phyloP scores from a whole-genome alignment of 2,329 filamentous ascomycete species.

The Magnaporthiopsis poae region DNA sequence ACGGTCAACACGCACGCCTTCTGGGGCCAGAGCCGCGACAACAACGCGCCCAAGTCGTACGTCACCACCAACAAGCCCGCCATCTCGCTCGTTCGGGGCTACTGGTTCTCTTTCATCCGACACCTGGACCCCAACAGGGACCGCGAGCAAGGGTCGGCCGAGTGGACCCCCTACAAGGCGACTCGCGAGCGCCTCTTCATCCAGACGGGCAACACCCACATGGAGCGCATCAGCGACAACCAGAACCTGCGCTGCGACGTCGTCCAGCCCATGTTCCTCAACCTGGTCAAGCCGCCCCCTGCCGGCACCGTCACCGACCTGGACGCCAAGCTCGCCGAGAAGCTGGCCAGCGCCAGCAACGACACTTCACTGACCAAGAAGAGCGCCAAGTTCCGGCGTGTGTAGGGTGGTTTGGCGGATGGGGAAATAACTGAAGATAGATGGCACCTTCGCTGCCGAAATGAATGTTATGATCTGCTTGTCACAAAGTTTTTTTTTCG shows the following conservation, averaged over 20 bases:
- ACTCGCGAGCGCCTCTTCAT: constrained; percentile 3
- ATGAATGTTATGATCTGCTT: too few species aligned
- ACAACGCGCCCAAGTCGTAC: constrained; percentile 45
- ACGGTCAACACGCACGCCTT: constrained; percentile 57
- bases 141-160: constrained; percentile 33
- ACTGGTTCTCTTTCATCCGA: constrained; percentile 66
- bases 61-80: constrained; percentile 45
- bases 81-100: constrained; percentile 53
- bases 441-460: too few species aligned
- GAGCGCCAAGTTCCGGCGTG: background rate
- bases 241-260: constrained; percentile 2
- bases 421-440: too few species aligned
- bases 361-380: background rate
- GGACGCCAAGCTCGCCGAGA: background rate
- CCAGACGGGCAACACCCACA: constrained; percentile 7
- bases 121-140: constrained; percentile 53
- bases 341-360: background rate
- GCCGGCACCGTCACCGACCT: background rate
- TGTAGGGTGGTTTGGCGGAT: too few species aligned
- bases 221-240: constrained; percentile 6
- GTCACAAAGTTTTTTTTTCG: too few species aligned
- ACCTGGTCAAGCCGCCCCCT: constrained; percentile 2
- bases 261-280: background rate
- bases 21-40: constrained; percentile 50
- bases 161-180: constrained; percentile 35